phyloP scores from a whole-genome alignment of 1,139 yeast species.

The Pichia sp. region DNA sequence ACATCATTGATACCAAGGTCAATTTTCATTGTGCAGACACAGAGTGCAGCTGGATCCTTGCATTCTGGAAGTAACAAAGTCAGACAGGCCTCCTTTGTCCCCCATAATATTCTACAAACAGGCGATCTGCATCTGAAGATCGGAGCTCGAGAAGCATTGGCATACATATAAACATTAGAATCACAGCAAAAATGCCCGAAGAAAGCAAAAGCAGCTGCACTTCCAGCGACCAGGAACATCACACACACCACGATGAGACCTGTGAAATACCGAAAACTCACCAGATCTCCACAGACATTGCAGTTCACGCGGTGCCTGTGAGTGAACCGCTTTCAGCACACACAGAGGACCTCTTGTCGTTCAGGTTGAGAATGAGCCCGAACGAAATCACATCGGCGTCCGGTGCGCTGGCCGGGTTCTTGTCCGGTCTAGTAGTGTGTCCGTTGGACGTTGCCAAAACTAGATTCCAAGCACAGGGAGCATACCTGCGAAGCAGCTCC shows the following conservation, averaged over 20 bases:
- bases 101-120: too few relatives aligned
- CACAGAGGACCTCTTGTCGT: slow-evolving; percentile 16
- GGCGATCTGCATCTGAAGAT: too few relatives aligned
- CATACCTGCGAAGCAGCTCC: slow-evolving; percentile 32
- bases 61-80: too few relatives aligned
- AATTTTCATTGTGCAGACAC: too few relatives aligned
- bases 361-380: slow-evolving; percentile 22
- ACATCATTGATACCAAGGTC: too few relatives aligned
- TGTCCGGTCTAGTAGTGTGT: slow-evolving; percentile 87
- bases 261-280: slow-evolving; percentile 18
- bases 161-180: background rate
- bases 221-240: background rate
- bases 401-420: slow-evolving; percentile 89
- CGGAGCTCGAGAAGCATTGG: background rate
- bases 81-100: too few relatives aligned
- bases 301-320: slow-evolving; percentile 19
- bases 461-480: slow-evolving; percentile 91
- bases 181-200: background rate
- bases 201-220: background rate
- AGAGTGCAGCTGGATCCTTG: too few relatives aligned
- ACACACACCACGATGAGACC: slow-evolving; percentile 2
- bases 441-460: slow-evolving; percentile 95
- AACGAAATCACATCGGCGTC: slow-evolving; percentile 55
- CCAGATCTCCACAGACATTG: slow-evolving; percentile 17
- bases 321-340: slow-evolving; percentile 18